phyloP scores from a whole-genome alignment of 768 basidiomycete species.

The Pleurotus citrinopileatus region DNA sequence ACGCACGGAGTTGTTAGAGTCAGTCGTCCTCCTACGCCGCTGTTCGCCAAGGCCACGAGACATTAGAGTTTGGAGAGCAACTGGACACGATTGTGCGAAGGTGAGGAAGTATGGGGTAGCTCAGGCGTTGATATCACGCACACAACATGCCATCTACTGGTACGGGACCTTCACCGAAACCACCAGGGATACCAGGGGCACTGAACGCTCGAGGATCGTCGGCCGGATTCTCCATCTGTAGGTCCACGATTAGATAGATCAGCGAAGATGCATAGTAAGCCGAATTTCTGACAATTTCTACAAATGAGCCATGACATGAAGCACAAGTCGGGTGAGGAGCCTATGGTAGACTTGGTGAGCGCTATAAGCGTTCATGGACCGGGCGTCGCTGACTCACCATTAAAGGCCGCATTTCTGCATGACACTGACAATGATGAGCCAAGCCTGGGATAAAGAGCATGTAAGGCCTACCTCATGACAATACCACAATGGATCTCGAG shows the following conservation, averaged over 20 bases:
- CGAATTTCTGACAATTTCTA: constrained; percentile 60
- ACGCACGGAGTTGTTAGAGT: not conserved
- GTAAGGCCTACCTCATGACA: constrained; percentile 60
- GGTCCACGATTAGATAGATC: constrained; percentile 6
- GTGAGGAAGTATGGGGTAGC: too few relatives aligned
- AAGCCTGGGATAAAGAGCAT: constrained; percentile 1
- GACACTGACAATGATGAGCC: constrained; percentile 53
- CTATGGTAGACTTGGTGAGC: constrained; percentile 33
- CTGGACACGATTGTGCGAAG: constrained; percentile 10
- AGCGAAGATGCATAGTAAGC: constrained; percentile 2
- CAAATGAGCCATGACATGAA: constrained; percentile 77
- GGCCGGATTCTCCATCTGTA: constrained; percentile 67
- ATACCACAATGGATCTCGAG: constrained; percentile 73
- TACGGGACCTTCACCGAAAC: constrained; percentile 24
- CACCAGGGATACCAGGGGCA: constrained; percentile 25
- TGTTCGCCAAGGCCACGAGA: constrained; percentile 15
- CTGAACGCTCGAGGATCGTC: constrained; percentile 78
- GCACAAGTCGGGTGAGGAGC: constrained; percentile 82
- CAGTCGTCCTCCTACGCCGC: not conserved
- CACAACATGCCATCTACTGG: constrained; percentile 43
- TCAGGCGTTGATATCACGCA: too few relatives aligned
- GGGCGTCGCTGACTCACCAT: constrained; percentile 54
- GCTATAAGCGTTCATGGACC: constrained; percentile 4
- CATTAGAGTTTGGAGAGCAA: constrained; percentile 19
- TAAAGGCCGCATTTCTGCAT: constrained; percentile 84